These are phyloP conservation scores for Lasiodiplodia theobromae DNA, from an alignment of 2,329 filamentous ascomycete species.

Conservation along the genomic window DNA sequence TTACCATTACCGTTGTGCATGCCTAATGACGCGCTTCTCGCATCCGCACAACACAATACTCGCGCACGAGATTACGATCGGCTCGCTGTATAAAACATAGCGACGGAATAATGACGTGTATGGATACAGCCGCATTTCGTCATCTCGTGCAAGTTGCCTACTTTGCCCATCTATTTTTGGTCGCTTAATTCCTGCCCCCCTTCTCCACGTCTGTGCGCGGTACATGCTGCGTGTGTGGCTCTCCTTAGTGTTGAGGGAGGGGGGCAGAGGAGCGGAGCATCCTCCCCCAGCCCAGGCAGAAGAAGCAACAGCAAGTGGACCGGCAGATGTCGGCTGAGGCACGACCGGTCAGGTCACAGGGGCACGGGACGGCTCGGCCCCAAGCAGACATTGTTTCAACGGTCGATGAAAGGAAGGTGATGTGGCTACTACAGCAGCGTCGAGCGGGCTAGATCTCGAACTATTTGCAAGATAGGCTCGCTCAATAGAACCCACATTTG, in stretches of 20 bases:
- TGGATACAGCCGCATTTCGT: slow-evolving; percentile 13
- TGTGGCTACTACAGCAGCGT: neutral
- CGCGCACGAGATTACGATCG: slow-evolving; percentile 19
- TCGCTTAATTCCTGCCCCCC: neutral
- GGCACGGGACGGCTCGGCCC: neutral
- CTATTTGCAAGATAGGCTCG: neutral
- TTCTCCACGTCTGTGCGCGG: neutral
- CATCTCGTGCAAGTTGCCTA: slow-evolving; percentile 5
- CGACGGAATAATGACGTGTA: slow-evolving; percentile 6
- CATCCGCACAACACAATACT: slow-evolving; percentile 18
- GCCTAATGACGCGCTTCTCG: slow-evolving; percentile 13
- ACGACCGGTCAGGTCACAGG: neutral
- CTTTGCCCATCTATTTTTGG: slow-evolving; percentile 4
- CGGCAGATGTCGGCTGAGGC: neutral
- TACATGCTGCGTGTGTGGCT: neutral
- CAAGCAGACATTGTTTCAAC: neutral
- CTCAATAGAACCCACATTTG: neutral
- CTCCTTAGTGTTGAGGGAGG: neutral
- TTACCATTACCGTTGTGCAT: slow-evolving; percentile 10
- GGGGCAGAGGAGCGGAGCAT: neutral
- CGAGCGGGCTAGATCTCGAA: slow-evolving; percentile 4
- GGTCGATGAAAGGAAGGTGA: neutral
- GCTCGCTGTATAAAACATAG: slow-evolving; percentile 20
- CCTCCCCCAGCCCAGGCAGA: neutral
- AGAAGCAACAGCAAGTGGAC: neutral